A percentile compares a stretch with the other conserved stretches of the same genome.
Conservation (phyloP, 345 rosid species). For the Citrus inodora region DNA sequence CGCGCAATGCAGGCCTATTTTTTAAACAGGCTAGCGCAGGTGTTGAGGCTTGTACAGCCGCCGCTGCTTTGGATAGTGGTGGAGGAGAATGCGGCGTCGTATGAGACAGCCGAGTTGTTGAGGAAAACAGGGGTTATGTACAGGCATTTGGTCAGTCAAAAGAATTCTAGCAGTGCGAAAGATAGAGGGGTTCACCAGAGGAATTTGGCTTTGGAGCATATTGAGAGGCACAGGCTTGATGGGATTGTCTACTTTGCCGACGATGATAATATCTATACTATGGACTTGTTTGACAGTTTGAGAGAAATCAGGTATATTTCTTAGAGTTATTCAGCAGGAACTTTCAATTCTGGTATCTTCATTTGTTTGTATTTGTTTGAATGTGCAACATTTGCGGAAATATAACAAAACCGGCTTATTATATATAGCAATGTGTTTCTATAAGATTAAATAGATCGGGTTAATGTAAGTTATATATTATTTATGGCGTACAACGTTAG, state of each 20-base stretch:
- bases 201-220: constrained; percentile 75
- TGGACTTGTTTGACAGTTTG: constrained; percentile 66
- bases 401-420: not conserved
- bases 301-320: constrained; percentile 56
- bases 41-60: constrained; percentile 66
- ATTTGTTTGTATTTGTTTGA: not conserved
- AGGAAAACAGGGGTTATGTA: constrained; percentile 86
- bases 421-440: not conserved
- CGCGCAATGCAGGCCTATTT: constrained; percentile 76
- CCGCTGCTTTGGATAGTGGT: constrained; percentile 94
- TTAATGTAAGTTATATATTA: not conserved
- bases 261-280: constrained; percentile 75
- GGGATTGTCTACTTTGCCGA: constrained; percentile 88
- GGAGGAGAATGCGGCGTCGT: constrained; percentile 59
- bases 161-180: constrained; percentile 51
- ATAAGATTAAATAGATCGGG: not conserved
- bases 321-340: not conserved
- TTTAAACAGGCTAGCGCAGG: constrained; percentile 72
- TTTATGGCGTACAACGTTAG: not conserved
- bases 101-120: constrained; percentile 78
- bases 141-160: constrained; percentile 63
- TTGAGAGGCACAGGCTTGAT: constrained; percentile 72
- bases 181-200: constrained; percentile 78
- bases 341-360: not conserved
- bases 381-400: not conserved